These are phyloP conservation scores for Cladophialophora exuberans DNA, from an alignment of 2,329 filamentous ascomycete species.

Conservation along the genomic window DNA sequence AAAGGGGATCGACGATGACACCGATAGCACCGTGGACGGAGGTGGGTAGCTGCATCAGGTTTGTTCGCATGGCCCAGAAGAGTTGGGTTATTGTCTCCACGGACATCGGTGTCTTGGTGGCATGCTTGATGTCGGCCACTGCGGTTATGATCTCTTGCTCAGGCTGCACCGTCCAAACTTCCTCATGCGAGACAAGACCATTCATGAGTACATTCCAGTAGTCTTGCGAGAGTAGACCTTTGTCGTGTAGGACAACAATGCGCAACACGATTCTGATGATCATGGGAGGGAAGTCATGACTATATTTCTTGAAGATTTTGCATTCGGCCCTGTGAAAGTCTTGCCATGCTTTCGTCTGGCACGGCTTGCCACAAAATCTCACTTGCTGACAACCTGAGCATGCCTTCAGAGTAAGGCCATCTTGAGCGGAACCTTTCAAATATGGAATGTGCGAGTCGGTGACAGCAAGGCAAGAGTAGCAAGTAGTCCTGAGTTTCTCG, in stretches of 20 bases:
- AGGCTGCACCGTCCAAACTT: constrained; percentile 49
- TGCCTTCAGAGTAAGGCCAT: constrained; percentile 45
- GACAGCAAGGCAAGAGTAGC: constrained; percentile 23
- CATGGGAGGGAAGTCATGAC: constrained; percentile 55
- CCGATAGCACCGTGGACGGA: constrained; percentile 62
- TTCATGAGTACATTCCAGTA: constrained; percentile 39
- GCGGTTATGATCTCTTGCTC: constrained; percentile 55
- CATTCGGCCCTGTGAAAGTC: constrained; percentile 64
- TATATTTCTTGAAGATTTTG: constrained; percentile 51
- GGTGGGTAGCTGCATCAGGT: constrained; percentile 60
- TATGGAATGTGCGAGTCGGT: constrained; percentile 17
- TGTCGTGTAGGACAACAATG: constrained; percentile 50
- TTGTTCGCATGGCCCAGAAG: constrained; percentile 50
- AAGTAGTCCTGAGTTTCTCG: constrained; percentile 15
- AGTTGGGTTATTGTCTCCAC: constrained; percentile 47
- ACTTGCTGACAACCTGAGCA: constrained; percentile 62
- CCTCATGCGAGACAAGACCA: constrained; percentile 47
- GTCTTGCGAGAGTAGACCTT: constrained; percentile 39
- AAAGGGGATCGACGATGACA: constrained; percentile 59
- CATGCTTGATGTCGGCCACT: constrained; percentile 57
- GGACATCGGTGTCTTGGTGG: constrained; percentile 50
- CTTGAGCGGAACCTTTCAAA: constrained; percentile 24
- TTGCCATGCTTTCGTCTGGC: constrained; percentile 63
- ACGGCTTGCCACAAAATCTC: constrained; percentile 64
- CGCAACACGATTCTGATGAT: constrained; percentile 60